phyloP scores from a whole-genome alignment of 1,284 basidiomycete genomes.

The Neonothopanus nambi region DNA sequence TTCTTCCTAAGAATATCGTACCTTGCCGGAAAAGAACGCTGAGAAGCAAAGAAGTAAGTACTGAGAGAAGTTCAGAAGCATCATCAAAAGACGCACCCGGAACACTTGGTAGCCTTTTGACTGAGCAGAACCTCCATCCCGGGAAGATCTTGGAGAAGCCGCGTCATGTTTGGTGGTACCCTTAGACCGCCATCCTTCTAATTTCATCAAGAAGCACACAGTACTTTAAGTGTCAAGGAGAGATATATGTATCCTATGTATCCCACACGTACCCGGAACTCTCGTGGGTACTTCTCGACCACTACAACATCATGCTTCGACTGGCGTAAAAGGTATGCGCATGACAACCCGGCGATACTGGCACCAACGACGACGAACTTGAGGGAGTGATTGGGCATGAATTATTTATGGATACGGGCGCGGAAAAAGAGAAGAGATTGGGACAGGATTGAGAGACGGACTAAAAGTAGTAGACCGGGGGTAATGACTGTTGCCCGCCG shows the following conservation, averaged over 20 bases:
- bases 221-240: neutral
- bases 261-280: neutral
- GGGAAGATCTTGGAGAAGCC: conserved; percentile 7
- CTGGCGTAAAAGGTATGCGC: conserved; percentile 14
- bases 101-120: conserved; percentile 3
- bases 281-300: conserved; percentile 8
- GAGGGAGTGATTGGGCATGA: neutral
- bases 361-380: conserved; percentile 18
- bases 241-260: neutral
- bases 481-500: too few relatives aligned
- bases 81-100: conserved; percentile 8
- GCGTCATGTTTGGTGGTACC: conserved; percentile 16
- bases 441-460: too few relatives aligned
- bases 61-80: too few relatives aligned
- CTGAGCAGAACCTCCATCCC: conserved; percentile 5
- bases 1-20: neutral
- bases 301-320: conserved; percentile 12
- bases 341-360: conserved; percentile 17
- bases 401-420: too few relatives aligned
- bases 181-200: conserved; percentile 5
- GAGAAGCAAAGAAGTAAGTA: neutral
- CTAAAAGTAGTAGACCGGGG: too few relatives aligned
- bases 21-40: conserved; percentile 9
- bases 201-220: neutral
- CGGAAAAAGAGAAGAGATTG: too few relatives aligned